Evolutionary conservation across 768 basidiomycete species (phyloP), one percentile per base, ranked within the genome.

Genomic region (Xerocomus brunneocitrinus): DNA sequence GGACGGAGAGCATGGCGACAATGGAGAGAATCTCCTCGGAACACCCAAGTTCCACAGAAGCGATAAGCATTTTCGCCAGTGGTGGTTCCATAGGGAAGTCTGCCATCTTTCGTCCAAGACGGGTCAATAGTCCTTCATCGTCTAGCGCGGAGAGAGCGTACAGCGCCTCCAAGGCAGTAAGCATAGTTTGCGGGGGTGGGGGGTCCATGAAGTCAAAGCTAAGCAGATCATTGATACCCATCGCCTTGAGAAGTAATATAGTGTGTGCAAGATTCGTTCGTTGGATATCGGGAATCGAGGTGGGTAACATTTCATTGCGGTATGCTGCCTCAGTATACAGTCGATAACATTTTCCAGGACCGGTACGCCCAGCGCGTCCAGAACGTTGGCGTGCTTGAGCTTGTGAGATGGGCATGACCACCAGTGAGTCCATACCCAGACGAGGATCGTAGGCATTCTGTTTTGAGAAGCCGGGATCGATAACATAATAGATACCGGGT

Each of bases 151-250:
- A 97, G 13, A 98, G 77, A 4, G 95, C 97, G 71, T 95, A 98
- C 1, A 99, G 74, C 43, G 91, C 84, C 67, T 98, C 95, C 42
- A 99, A 73, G 1, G 97, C 97, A 1, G 97, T 95, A 59, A 99
- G 78, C 89, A 98, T 91, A 9, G 95, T 98, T 64, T 87, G 92
- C 4, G 94, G 89, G 0, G 95, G 97, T 25, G 97, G 97, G 2
- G 95, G 94, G 70, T 98, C 97, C 97, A 99, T 98, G 67, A 98
- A 99, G 69, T 97, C 95, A 72, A 98, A 98, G 72, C 91, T 92
- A 53, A 98, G 83, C 4, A 98, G 74, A 67, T 99, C 97, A 63
- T 98, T 98, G 75, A 98, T 84, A 34, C 95, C 97, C 97, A 99
- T 98, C 3, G 97, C 97, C 69, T 98, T 98, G 51, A 98, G 77